These are phyloP conservation scores for Cicer arietinum DNA, from an alignment of 306 rosid species.

Conservation along the genomic window DNA sequence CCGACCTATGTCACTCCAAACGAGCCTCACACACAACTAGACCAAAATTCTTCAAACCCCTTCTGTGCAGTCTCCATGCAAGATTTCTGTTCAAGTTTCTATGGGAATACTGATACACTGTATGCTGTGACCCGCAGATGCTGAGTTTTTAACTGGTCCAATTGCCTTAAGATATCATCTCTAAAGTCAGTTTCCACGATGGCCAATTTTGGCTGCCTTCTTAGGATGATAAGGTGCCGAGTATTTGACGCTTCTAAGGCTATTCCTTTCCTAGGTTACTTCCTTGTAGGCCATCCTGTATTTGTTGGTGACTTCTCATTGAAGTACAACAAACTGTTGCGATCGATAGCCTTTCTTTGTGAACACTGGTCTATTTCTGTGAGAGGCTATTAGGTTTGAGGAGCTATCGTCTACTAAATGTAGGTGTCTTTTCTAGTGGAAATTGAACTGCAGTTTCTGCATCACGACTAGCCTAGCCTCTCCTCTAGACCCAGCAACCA, in stretches of 20 bases:
- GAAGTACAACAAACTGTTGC: background rate
- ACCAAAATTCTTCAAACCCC: background rate
- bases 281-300: background rate
- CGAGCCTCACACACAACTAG: background rate
- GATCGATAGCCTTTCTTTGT: background rate
- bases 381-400: background rate
- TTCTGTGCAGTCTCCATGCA: background rate
- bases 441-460: background rate
- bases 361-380: background rate
- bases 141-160: background rate
- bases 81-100: background rate
- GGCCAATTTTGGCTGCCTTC: background rate
- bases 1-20: background rate
- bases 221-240: no score
- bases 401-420: background rate
- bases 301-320: background rate
- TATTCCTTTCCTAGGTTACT: conserved; percentile 1
- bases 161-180: background rate
- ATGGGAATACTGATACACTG: background rate
- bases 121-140: background rate
- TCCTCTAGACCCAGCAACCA: background rate
- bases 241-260: background rate
- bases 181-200: background rate
- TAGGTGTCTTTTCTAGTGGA: background rate
- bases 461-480: background rate